A percentile compares a stretch with the other conserved stretches of the same genome.
Evolutionary conservation across 768 basidiomycete genomes (phyloP).

Genomic region (Tricholoma furcatifolium): DNA sequence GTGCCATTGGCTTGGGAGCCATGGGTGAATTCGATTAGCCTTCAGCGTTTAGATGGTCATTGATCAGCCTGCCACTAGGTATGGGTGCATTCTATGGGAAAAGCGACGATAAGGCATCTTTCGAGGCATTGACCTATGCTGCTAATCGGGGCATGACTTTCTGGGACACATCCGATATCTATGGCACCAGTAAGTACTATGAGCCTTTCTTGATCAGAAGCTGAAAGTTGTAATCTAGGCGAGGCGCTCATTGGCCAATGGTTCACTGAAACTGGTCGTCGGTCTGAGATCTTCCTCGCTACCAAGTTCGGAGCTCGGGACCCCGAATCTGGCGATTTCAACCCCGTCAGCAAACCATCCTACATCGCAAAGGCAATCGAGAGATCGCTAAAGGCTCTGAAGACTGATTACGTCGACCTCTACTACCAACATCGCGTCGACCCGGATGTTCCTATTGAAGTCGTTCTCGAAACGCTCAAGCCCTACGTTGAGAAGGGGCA

Average conservation of each 20-base stretch:
- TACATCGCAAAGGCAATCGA: slow-evolving; percentile 37
- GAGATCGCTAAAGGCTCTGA: slow-evolving; percentile 38
- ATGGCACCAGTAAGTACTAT: slow-evolving; percentile 40
- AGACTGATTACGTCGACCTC: slow-evolving; percentile 40
- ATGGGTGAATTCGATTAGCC: slow-evolving; percentile 27
- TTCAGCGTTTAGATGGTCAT: too few relatives aligned
- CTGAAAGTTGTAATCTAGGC: too few relatives aligned
- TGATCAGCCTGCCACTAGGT: slow-evolving; percentile 9
- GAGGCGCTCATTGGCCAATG: slow-evolving; percentile 15
- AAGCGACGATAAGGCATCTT: slow-evolving; percentile 13
- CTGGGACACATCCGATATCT: slow-evolving; percentile 50
- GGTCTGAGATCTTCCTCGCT: slow-evolving; percentile 57
- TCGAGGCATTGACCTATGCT: slow-evolving; percentile 18
- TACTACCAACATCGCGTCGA: slow-evolving; percentile 49
- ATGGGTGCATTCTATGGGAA: slow-evolving; percentile 16
- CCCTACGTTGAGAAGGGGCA: slow-evolving; percentile 11
- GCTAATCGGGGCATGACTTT: slow-evolving; percentile 28
- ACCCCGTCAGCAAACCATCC: slow-evolving; percentile 13
- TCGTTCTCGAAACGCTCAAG: slow-evolving; percentile 13
- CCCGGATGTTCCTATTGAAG: slow-evolving; percentile 43
- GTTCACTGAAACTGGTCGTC: slow-evolving; percentile 51
- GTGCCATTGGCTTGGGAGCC: slow-evolving; percentile 25
- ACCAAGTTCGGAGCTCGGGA: slow-evolving; percentile 38
- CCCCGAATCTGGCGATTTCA: slow-evolving; percentile 28
- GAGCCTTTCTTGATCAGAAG: too few relatives aligned